Evolutionary conservation across 257 asterid genomes (phyloP), one percentile per base, ranked within the genome.

Genomic region (Nemophila menziesii): DNA sequence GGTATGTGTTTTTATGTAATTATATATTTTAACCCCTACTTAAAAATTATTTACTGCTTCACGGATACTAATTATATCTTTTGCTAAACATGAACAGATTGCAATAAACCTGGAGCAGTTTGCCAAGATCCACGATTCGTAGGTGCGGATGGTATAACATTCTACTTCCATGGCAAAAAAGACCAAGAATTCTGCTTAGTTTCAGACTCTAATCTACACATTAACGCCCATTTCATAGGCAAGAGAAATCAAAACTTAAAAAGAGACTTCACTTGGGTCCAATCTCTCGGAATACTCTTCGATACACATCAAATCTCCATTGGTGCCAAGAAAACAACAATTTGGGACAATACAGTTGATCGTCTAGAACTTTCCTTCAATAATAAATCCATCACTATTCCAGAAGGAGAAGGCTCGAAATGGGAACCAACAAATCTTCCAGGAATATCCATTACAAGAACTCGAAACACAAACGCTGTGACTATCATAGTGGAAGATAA

Each of bases 261-360:
- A 49, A 66, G 94, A 33, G 94, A 82, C 77, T 86, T 82, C 42
- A 86, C 90, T 17, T 86, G 96, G 96, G 82, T 86, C 11, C 77
- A 86, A 16, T 82, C 94, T n/a, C 83, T 79, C 0, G 96, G 94
- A 14, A 79, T 86, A 57, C 84, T 82, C 41, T 82, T 69, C 38
- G 66, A 61, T 66, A 51, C 46, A 59, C 86, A 86, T 34, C 75
- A 56, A 55, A 42, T 86, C 52, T 72, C 47, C 5, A 17, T 82
- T 0, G 90, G 78, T 18, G 84, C 93, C 47, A 64, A 61, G 44
- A 82, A 72, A 44, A 79, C 96, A 5, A 54, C 87, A 12, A 55
- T 64, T 0, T 82, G 93, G 96, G 67, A 72, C 55, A 39, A 67
- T 11, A 49, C 70, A 3, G 33, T 66, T 5, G 94, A 86, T 66